Percentiles rank a stretch among this genome's conserved stretches.
Conservation (phyloP, 192 early-diverging fungal species). For the Cladochytrium replicatum region DNA sequence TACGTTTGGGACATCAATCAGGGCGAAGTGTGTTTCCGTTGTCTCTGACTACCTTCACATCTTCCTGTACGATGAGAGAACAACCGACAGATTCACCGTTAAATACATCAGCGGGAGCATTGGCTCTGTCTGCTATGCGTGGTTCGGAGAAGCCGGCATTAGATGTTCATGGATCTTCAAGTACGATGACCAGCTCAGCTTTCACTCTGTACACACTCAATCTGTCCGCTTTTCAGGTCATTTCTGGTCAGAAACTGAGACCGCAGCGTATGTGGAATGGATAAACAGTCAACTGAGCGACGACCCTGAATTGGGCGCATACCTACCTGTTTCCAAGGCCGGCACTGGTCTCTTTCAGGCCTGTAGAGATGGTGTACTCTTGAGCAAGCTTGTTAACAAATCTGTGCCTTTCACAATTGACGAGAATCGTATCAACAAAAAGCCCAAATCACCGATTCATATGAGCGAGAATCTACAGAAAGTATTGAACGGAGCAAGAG, state of each 20-base stretch:
- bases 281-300: conserved; percentile 23
- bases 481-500: conserved; percentile 10
- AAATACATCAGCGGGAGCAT: too few relatives aligned
- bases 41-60: too few relatives aligned
- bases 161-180: too few relatives aligned
- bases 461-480: conserved; percentile 15
- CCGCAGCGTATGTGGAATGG: conserved; percentile 26
- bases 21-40: too few relatives aligned
- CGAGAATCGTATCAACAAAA: conserved; percentile 16
- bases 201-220: too few relatives aligned
- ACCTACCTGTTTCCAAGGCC: conserved; percentile 12
- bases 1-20: too few relatives aligned
- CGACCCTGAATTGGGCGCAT: conserved; percentile 14
- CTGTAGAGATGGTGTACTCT: conserved; percentile 24
- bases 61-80: too few relatives aligned
- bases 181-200: too few relatives aligned
- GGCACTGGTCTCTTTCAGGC: conserved; percentile 22
- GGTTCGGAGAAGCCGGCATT: too few relatives aligned
- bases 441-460: conserved; percentile 14
- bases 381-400: conserved; percentile 36
- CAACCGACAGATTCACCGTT: too few relatives aligned
- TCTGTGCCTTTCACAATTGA: conserved; percentile 27
- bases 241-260: conserved; percentile 18
- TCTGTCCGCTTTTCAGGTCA: too few relatives aligned
- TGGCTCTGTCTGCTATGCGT: too few relatives aligned